These are phyloP conservation scores for Penicillium taxi DNA, from an alignment of 495 filamentous ascomycete species.

Conservation along the genomic window DNA sequence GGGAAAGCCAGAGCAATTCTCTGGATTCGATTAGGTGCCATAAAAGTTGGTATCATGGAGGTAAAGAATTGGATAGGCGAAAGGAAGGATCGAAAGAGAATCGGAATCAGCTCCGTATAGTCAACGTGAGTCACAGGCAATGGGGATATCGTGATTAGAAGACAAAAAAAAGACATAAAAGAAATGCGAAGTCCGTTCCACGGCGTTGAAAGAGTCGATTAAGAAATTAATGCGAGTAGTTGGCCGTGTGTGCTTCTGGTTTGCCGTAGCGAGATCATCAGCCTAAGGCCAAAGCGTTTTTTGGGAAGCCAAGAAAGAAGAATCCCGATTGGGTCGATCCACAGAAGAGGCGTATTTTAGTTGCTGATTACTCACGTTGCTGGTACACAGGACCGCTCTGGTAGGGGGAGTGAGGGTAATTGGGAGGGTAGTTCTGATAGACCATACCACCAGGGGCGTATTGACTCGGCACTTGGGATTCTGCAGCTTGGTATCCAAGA, in stretches of 20 bases:
- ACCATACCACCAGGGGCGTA: constrained; percentile 54
- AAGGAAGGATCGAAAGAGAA: too few relatives aligned
- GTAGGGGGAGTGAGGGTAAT: constrained; percentile 72
- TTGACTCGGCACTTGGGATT: constrained; percentile 52
- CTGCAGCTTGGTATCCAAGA: constrained; percentile 70
- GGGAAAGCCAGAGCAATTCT: constrained; percentile 27
- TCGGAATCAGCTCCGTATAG: constrained; percentile 18
- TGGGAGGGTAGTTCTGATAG: constrained; percentile 50
- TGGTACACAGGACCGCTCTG: constrained; percentile 67
- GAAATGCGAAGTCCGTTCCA: constrained; percentile 18
- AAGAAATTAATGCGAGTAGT: constrained; percentile 36
- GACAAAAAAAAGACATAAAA: constrained; percentile 7
- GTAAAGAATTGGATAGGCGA: constrained; percentile 27
- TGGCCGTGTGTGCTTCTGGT: constrained; percentile 38
- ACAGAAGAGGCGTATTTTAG: neutral
- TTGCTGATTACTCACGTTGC: constrained; percentile 51
- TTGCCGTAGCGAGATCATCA: constrained; percentile 23
- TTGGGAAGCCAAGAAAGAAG: constrained; percentile 8
- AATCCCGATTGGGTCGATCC: constrained; percentile 10
- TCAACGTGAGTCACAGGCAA: constrained; percentile 34
- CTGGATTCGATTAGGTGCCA: constrained; percentile 30
- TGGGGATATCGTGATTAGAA: constrained; percentile 36
- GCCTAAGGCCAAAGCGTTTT: constrained; percentile 19
- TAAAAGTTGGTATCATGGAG: constrained; percentile 38
- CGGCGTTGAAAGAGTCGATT: constrained; percentile 12